Evolutionary conservation across 164 flowering plant species (phyloP), one percentile per base, ranked within the genome.

Genomic region (Vitis amurensis): DNA sequence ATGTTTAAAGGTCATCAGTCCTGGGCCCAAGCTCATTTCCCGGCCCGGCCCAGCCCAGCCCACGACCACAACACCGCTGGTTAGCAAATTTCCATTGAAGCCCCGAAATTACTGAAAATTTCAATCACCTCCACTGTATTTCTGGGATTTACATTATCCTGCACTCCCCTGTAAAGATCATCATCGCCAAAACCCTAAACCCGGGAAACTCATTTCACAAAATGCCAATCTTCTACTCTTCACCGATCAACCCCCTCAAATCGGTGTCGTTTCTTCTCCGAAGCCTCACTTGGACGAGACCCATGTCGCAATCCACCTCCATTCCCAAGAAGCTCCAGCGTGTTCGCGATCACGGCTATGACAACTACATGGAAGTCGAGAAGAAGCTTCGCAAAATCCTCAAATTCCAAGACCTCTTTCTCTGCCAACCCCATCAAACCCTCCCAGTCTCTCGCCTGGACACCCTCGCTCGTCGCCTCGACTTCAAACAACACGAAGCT

Each of bases 331-430:
- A 93, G 58, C 86, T 73, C 16, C 78, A 78, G 17, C 72, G 99
- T 14, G 86, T 90, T 8, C 82, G 94, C 55, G 97, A 96, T 81
- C 97, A 91, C 64, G 94, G 89, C 64, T 93, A 47, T 77, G 99
- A 96, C 78, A 77, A 90, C 68, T 96, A 88, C 92, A 96, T 96
- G 99, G 98, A 93, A 72, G 66, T 90, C 72, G 87, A 96, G 74
- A 91, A 96, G 73, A 93, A 89, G 75, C 76, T 82, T 53, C 84
- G 87, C 59, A 91, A 88, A 74, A 80, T 87, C 64, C 84, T 90
- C 37, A 93, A 93, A 74, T 90, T 95, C 72, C 92, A 93, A 63
- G 83, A 77, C 30, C 74, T 93, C 16, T 78, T 96, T 61, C 91
- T 89, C 58, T 70, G 84, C 14, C 95, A 91, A 64, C 91, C 79